Evolutionary conservation across 768 basidiomycete genomes (phyloP).

Genomic region (Amanita pseudoporphyria): DNA sequence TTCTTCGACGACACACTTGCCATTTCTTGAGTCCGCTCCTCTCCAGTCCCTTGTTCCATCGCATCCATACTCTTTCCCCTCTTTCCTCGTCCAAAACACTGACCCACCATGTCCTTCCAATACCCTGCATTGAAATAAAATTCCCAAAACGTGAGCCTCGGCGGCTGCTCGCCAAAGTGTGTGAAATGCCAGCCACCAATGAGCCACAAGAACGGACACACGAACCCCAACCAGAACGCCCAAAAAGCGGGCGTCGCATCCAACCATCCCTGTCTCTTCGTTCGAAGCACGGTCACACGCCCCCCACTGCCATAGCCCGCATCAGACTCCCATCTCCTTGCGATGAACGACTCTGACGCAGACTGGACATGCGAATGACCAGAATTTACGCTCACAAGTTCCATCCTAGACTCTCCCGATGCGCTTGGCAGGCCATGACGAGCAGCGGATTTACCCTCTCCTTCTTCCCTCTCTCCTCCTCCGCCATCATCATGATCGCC

Average conservation of each 20-base stretch:
- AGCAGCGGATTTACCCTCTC: not conserved
- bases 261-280: slow-evolving; percentile 18
- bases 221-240: slow-evolving; percentile 69
- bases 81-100: slow-evolving; percentile 18
- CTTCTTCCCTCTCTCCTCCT: slow-evolving; percentile 2
- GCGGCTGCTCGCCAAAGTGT: slow-evolving; percentile 35
- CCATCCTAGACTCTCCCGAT: slow-evolving; percentile 2
- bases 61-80: slow-evolving; percentile 10
- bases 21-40: slow-evolving; percentile 11
- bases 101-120: slow-evolving; percentile 27
- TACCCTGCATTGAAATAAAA: slow-evolving; percentile 31
- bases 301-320: slow-evolving; percentile 25
- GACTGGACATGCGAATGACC: slow-evolving; percentile 15
- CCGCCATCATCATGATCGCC: slow-evolving; percentile 5
- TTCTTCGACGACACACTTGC: slow-evolving; percentile 10
- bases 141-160: slow-evolving; percentile 34
- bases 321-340: slow-evolving; percentile 39
- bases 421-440: not conserved
- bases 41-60: slow-evolving; percentile 10
- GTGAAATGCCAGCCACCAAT: slow-evolving; percentile 68
- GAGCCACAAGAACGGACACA: slow-evolving; percentile 68
- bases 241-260: slow-evolving; percentile 38
- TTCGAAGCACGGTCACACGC: slow-evolving; percentile 10
- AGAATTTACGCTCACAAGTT: slow-evolving; percentile 6
- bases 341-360: slow-evolving; percentile 41